Base-by-base conservation (phyloP, 805 yeast species). In the Pichia exigua region DNA sequence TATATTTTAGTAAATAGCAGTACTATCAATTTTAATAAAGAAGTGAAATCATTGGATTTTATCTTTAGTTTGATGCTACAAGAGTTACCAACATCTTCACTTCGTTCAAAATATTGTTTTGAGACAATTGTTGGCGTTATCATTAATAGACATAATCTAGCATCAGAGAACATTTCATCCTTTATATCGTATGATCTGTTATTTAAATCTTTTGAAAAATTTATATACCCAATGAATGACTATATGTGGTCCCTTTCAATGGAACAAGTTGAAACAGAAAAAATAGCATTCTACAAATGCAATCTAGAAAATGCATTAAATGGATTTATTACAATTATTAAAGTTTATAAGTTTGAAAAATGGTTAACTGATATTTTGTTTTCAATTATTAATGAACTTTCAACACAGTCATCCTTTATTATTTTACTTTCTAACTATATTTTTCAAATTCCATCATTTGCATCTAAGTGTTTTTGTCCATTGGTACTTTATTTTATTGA, bases 91-190 rank as follows among this genome's bases (percentile, higher is more conserved):
- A 35, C 47, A 1, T 55, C 58, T 1, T 50, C 64, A 38, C n/a
- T 58, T 2, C 57, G 59, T 12, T 64, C 66, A 5, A 43, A 43
- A 11, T 40, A 56, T 6, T 60, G 69, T 47, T 64, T 74, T 43
- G 79, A 77, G 41, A 54, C 71, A 4, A 59, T 74, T 7, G 42
- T 74, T 10, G 79, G 81, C 1, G 70, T 65, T 11, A 59, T 76
- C 18, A 53, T 74, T 1, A 57, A 64, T 51, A 66, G 63, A 28
- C 64, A 60, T 49, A 53, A 58, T n/a, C 44, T 49, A 1, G 49
- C 49, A 18, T 17, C 40, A 3, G 49, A 50, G 11, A 65, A 62
- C 27, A 52, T 65, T 1, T 41, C 35, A 15, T 61, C 62, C 35
- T 59, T 55, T 49, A 21, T 71, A 3, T 58, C 66, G 9, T 64